Evolutionary conservation across 2,329 filamentous ascomycete genomes (phyloP).

Genomic region (Nectriaceae sp.): DNA sequence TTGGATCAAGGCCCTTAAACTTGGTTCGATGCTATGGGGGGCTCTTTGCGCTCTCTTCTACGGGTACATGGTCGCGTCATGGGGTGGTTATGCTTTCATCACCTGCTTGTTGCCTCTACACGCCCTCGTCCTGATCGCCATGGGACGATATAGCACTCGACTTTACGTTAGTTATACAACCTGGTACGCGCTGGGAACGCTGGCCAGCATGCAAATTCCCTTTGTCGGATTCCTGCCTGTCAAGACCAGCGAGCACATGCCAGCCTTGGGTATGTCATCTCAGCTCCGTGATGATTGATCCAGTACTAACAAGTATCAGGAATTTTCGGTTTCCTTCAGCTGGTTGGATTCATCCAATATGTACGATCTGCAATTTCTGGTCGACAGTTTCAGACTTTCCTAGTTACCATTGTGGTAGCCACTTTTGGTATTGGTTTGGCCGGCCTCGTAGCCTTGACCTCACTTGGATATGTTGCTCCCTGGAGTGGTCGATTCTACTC

Average conservation of each 20-base stretch:
- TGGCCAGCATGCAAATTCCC: constrained; percentile 99
- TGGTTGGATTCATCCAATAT: constrained; percentile 90
- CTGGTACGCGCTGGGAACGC: constrained; percentile 93
- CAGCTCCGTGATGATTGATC: not conserved
- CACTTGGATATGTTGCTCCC: constrained; percentile 88
- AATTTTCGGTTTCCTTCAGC: constrained; percentile 92
- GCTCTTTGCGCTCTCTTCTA: constrained; percentile 94
- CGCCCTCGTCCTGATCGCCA: constrained; percentile 89
- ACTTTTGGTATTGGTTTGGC: constrained; percentile 74
- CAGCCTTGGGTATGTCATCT: constrained; percentile 69
- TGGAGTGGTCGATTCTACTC: constrained; percentile 99
- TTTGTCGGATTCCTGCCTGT: constrained; percentile 98
- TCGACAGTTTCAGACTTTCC: constrained; percentile 91
- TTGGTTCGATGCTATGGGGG: constrained; percentile 95
- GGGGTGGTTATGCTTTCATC: constrained; percentile 99
- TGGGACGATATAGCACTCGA: constrained; percentile 93
- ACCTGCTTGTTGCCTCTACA: constrained; percentile 95
- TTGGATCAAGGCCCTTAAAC: constrained; percentile 98
- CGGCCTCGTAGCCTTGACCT: constrained; percentile 82
- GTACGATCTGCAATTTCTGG: constrained; percentile 84
- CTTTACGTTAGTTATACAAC: constrained; percentile 97
- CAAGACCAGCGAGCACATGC: constrained; percentile 98
- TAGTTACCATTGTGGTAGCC: constrained; percentile 72
- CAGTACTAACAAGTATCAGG: constrained; percentile 48
- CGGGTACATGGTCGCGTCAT: constrained; percentile 99